A percentile compares a stretch with the other conserved stretches of the same genome.
These are phyloP conservation scores for Tieghemostelium lacteum DNA, from an alignment of 78 protist genomes.

Conservation along the genomic window DNA sequence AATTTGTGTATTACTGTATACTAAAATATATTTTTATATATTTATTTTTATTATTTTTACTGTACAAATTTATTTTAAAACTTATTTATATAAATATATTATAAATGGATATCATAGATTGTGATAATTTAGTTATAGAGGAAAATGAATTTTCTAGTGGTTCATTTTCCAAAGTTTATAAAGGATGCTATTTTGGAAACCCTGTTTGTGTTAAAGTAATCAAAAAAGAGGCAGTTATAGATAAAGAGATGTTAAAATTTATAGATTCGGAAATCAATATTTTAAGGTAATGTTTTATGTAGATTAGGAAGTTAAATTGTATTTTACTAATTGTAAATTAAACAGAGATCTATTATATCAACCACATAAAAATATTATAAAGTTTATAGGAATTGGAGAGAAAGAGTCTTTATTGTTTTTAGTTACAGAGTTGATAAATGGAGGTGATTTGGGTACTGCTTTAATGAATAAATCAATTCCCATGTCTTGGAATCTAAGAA, in stretches of 20 bases:
- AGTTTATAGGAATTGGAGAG: conserved; percentile 68
- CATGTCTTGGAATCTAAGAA: conserved; percentile 49
- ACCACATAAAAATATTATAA: conserved; percentile 45
- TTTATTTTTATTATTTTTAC: too few relatives aligned
- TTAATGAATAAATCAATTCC: conserved; percentile 15
- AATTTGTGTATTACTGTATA: too few relatives aligned
- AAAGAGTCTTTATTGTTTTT: conserved; percentile 57
- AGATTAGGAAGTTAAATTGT: not conserved
- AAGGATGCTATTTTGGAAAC: conserved; percentile 50
- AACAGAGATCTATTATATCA: conserved; percentile 45
- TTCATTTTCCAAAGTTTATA: conserved; percentile 68
- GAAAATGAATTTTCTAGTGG: conserved; percentile 75
- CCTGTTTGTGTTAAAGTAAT: conserved; percentile 76
- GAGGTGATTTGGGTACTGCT: conserved; percentile 60
- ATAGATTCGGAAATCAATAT: conserved; percentile 59
- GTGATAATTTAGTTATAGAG: conserved; percentile 27
- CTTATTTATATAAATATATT: not conserved
- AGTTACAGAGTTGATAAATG: conserved; percentile 56
- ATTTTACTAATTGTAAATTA: not conserved
- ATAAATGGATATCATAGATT: conserved; percentile 44
- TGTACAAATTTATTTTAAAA: too few relatives aligned
- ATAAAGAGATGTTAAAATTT: conserved; percentile 32
- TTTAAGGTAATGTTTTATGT: conserved; percentile 19
- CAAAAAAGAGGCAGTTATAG: conserved; percentile 43
- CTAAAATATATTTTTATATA: too few relatives aligned